Evolutionary conservation across 2,329 filamentous ascomycete species (phyloP).

Genomic region (Canariomyces notabilis): DNA sequence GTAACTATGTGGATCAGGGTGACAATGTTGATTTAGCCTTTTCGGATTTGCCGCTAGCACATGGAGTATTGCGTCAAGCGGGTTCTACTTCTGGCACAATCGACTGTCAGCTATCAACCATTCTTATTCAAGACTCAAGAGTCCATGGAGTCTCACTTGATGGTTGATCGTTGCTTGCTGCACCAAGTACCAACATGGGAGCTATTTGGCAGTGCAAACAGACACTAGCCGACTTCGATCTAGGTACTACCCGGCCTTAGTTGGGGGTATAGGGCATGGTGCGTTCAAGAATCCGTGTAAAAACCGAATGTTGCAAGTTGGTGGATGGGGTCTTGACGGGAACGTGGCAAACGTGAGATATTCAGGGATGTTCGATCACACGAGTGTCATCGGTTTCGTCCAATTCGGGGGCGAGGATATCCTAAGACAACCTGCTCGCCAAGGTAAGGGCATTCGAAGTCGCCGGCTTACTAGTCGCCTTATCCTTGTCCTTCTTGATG

Average conservation of each 20-base stretch:
- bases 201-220: no score
- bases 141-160: no score
- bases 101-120: no score
- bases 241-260: slow-evolving; percentile 54
- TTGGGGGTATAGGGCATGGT: slow-evolving; percentile 66
- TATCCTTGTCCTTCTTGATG: slow-evolving; percentile 19
- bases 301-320: slow-evolving; percentile 59
- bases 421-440: slow-evolving; percentile 7
- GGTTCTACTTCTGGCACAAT: no score
- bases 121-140: no score
- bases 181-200: no score
- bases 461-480: background rate
- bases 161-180: no score
- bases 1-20: background rate
- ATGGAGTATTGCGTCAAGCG: no score
- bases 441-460: background rate
- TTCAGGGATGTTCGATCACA: slow-evolving; percentile 45
- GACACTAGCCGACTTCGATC: no score
- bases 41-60: no score
- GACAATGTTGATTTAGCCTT: background rate
- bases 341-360: slow-evolving; percentile 46
- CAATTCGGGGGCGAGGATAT: background rate
- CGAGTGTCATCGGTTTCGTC: slow-evolving; percentile 25
- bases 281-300: slow-evolving; percentile 58
- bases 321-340: slow-evolving; percentile 52